Evolutionary conservation across 2,329 filamentous ascomycete species (phyloP).

Genomic region (Fragosphaeria purpurea): DNA sequence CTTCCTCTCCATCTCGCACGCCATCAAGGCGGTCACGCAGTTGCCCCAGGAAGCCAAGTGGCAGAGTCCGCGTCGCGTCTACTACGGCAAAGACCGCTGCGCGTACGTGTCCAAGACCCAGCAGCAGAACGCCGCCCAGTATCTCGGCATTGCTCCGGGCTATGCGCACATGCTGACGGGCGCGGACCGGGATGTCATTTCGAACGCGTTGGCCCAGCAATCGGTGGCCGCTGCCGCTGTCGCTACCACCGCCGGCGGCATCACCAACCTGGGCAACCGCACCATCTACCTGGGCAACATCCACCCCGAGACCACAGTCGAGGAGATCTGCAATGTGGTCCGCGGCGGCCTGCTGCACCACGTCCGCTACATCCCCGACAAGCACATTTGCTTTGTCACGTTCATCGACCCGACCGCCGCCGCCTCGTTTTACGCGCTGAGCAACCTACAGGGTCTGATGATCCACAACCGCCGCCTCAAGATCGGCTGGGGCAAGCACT

Average conservation of each 20-base stretch:
- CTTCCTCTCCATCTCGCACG: slow-evolving; percentile 93
- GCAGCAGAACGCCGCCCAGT: slow-evolving; percentile 97
- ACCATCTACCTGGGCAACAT: slow-evolving; percentile 99
- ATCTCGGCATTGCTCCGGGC: slow-evolving; percentile 90
- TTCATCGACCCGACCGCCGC: slow-evolving; percentile 98
- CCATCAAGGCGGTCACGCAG: slow-evolving; percentile 95
- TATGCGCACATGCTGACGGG: slow-evolving; percentile 95
- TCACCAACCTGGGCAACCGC: slow-evolving; percentile 93
- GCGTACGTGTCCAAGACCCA: slow-evolving; percentile 99
- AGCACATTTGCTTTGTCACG: slow-evolving; percentile 99
- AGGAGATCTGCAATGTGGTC: slow-evolving; percentile 99
- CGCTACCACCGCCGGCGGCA: slow-evolving; percentile 89
- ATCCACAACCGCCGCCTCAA: slow-evolving; percentile 97
- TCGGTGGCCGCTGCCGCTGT: slow-evolving; percentile 95
- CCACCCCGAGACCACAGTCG: slow-evolving; percentile 95
- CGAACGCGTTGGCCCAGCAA: slow-evolving; percentile 90
- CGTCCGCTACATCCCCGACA: slow-evolving; percentile 98
- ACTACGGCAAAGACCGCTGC: slow-evolving; percentile 97
- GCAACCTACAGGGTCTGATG: slow-evolving; percentile 96
- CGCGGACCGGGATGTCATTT: slow-evolving; percentile 92
- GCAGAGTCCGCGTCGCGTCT: slow-evolving; percentile 90
- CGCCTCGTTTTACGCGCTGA: slow-evolving; percentile 93
- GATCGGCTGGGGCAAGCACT: slow-evolving; percentile 99
- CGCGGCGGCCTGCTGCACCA: slow-evolving; percentile 91
- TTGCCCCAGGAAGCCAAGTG: slow-evolving; percentile 94